These are phyloP conservation scores for Talaromyces sp. DNA, from an alignment of 2,329 filamentous ascomycete species.

Conservation along the genomic window DNA sequence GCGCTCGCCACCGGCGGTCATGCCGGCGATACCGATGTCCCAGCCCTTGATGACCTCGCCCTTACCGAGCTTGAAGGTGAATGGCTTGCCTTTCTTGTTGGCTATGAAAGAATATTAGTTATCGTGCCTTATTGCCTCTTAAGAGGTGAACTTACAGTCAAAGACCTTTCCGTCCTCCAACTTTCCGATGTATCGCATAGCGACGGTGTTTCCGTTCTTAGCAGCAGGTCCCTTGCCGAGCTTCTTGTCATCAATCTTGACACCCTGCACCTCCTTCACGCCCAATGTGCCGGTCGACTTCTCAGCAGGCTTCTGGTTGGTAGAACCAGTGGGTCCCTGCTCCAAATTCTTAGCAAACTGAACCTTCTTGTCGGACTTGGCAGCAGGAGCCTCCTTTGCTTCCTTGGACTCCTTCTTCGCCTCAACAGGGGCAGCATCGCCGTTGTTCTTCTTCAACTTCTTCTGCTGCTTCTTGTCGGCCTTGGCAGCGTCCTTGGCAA, in stretches of 20 bases:
- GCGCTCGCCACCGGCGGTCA: conserved; percentile 90
- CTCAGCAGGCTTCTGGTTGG: conserved; percentile 47
- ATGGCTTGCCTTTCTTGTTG: conserved; percentile 99
- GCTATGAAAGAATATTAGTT: conserved; percentile 56
- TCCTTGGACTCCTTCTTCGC: conserved; percentile 60
- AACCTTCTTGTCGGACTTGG: conserved; percentile 84
- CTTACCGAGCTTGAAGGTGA: conserved; percentile 89
- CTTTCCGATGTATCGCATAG: conserved; percentile 98
- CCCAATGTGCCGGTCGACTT: conserved; percentile 61
- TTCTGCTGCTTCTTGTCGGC: conserved; percentile 90
- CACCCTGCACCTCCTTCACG: conserved; percentile 79
- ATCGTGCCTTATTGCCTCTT: background rate
- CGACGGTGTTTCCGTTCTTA: conserved; percentile 86
- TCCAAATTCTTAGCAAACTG: conserved; percentile 99
- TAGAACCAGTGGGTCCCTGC: conserved; percentile 81
- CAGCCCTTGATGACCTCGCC: conserved; percentile 98
- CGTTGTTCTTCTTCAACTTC: conserved; percentile 98
- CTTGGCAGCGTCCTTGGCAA: conserved; percentile 62
- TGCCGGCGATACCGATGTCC: conserved; percentile 91
- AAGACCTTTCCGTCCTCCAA: conserved; percentile 92
- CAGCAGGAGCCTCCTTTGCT: conserved; percentile 48
- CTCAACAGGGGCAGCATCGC: conserved; percentile 68
- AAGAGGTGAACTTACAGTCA: conserved; percentile 65
- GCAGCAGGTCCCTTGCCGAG: conserved; percentile 76
- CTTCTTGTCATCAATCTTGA: conserved; percentile 95